Conservation (phyloP, 2,329 filamentous ascomycete species). For the Xylaria sp. region DNA sequence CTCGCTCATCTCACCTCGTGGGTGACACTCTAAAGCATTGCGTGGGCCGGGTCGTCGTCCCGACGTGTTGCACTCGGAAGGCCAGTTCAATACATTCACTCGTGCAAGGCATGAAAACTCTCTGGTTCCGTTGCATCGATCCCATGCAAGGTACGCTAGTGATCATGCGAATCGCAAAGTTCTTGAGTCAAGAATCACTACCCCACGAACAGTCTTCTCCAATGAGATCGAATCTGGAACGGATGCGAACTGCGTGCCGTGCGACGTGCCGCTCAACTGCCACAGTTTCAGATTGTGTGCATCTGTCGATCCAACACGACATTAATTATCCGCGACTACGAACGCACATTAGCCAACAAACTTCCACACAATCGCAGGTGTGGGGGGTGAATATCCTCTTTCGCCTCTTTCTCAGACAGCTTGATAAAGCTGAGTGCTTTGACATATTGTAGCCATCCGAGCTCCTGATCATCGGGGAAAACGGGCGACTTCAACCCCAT, state of each 20-base stretch:
- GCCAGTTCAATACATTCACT: neutral
- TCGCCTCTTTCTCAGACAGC: slow-evolving; percentile 8
- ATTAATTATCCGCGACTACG: slow-evolving; percentile 31
- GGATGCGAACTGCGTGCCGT: neutral
- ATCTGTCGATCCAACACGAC: slow-evolving; percentile 36
- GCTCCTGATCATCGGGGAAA: slow-evolving; percentile 33
- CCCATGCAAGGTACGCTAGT: slow-evolving; percentile 11
- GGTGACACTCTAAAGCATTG: too few relatives aligned
- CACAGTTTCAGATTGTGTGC: slow-evolving; percentile 32
- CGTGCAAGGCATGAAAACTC: slow-evolving; percentile 18
- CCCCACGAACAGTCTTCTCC: neutral
- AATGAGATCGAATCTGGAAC: slow-evolving; percentile 11
- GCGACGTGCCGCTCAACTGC: slow-evolving; percentile 29
- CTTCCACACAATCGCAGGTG: neutral
- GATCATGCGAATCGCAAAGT: slow-evolving; percentile 11
- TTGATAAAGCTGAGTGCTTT: slow-evolving; percentile 3
- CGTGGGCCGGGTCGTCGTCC: neutral
- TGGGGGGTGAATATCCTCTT: slow-evolving; percentile 3
- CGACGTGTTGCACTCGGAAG: neutral
- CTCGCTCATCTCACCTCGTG: too few relatives aligned
- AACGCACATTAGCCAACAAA: slow-evolving; percentile 26
- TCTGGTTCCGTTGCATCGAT: slow-evolving; percentile 7
- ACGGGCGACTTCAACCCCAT: slow-evolving; percentile 3
- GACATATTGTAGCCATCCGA: slow-evolving; percentile 11
- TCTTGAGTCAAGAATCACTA: neutral